Evolutionary conservation across 73 alveolate genomes (phyloP).

Genomic region (Tetrahymena malaccensis): DNA sequence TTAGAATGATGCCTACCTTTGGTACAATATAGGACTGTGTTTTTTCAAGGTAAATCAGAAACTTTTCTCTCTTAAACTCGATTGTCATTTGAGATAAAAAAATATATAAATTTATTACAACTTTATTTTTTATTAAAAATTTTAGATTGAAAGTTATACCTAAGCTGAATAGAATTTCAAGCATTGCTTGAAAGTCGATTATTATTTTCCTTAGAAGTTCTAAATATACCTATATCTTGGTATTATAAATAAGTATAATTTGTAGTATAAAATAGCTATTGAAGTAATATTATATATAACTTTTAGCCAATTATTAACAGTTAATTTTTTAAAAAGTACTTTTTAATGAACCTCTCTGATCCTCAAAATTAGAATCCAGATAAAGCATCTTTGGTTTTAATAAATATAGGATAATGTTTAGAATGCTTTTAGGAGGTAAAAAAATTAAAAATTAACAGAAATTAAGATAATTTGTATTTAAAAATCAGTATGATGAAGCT

Average conservation of each 20-base stretch:
- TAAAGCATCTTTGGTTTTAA: background rate
- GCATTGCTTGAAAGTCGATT: background rate
- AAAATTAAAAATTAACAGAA: background rate
- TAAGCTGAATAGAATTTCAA: background rate
- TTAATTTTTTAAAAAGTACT: background rate
- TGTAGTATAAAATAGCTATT: background rate
- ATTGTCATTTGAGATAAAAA: too few relatives aligned
- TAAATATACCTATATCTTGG: background rate
- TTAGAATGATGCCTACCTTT: background rate
- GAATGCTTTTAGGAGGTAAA: background rate
- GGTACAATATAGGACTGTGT: background rate
- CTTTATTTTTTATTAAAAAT: background rate
- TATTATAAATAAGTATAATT: background rate
- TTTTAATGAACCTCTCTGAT: background rate
- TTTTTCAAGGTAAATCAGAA: background rate
- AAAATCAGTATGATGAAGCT: background rate
- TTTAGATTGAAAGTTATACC: background rate
- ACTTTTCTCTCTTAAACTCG: background rate
- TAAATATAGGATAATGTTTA: background rate
- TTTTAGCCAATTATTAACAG: background rate
- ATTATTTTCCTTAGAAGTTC: background rate
- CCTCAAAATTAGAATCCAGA: background rate
- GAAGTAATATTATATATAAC: background rate
- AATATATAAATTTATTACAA: too few relatives aligned
- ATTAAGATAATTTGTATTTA: background rate